Conservation (phyloP, 345 rosid genomes). For the Murraya koenigii region DNA sequence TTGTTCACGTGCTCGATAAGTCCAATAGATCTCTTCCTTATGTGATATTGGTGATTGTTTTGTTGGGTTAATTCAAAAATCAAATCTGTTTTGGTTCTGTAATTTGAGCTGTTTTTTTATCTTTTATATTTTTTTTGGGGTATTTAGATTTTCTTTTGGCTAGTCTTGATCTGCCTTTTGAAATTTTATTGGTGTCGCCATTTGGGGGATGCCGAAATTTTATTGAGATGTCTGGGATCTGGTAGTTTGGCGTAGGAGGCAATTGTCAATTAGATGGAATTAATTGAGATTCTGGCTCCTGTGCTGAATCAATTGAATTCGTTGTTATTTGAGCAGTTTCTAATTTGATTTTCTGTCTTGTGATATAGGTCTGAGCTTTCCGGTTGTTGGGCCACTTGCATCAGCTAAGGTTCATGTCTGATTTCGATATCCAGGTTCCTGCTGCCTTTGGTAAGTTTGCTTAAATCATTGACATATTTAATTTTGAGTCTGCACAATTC, state of each 20-base stretch:
- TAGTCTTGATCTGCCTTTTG: background rate
- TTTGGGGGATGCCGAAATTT: background rate
- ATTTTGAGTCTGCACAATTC: background rate
- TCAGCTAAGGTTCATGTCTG: constrained; percentile 73
- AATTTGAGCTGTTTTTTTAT: background rate
- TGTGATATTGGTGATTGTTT: background rate
- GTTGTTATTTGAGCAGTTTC: background rate
- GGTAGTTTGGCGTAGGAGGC: background rate
- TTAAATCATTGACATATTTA: background rate
- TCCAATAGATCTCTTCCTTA: background rate
- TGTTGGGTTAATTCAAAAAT: background rate
- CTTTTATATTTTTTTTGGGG: too few relatives aligned
- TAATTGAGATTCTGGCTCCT: background rate
- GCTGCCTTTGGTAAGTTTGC: constrained; percentile 54
- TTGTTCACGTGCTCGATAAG: background rate
- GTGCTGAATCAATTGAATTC: background rate
- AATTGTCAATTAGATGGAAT: background rate
- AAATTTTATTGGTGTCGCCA: background rate
- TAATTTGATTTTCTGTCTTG: background rate
- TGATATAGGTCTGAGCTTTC: constrained; percentile 45
- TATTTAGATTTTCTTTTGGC: background rate
- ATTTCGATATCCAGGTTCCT: constrained; percentile 66
- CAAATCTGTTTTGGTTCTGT: background rate
- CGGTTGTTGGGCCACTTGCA: constrained; percentile 33
- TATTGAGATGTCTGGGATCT: background rate